Evolutionary conservation across 2,329 filamentous ascomycete species (phyloP).

Genomic region (Didymella exigua): DNA sequence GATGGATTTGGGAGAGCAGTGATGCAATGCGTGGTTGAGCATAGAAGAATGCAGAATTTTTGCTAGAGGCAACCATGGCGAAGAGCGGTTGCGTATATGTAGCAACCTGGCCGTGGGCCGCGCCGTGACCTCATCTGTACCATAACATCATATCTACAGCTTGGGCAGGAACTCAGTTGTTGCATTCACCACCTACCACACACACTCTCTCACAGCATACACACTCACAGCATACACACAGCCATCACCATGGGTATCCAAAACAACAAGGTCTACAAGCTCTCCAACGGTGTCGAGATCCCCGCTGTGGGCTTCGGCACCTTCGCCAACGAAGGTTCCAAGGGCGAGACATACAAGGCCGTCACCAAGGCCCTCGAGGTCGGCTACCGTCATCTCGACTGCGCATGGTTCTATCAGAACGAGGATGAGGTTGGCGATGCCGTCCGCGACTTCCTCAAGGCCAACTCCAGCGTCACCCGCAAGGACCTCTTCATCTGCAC

Average conservation of each 20-base stretch:
- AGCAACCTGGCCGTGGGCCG: constrained; percentile 15
- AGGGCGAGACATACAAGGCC: constrained; percentile 59
- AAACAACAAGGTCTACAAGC: constrained; percentile 55
- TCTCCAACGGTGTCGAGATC: constrained; percentile 66
- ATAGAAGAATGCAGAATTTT: constrained; percentile 26
- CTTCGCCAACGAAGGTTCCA: constrained; percentile 71
- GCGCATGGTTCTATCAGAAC: constrained; percentile 74
- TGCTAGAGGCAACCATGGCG: constrained; percentile 18
- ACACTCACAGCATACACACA: not conserved
- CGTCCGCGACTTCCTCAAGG: constrained; percentile 62
- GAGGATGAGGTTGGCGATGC: constrained; percentile 73
- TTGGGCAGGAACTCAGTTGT: constrained; percentile 18
- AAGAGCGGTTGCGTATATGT: constrained; percentile 21
- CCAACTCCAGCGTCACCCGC: constrained; percentile 61
- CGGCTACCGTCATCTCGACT: constrained; percentile 70
- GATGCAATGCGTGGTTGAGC: constrained; percentile 17
- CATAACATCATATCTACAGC: constrained; percentile 5
- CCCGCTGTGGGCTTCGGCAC: constrained; percentile 75
- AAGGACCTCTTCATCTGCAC: constrained; percentile 73
- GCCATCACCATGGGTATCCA: constrained; percentile 36
- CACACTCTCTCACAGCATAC: not conserved
- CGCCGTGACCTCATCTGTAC: constrained; percentile 11
- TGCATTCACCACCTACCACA: not conserved
- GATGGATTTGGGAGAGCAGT: constrained; percentile 13
- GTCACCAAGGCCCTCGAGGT: constrained; percentile 63